Conservation (phyloP, 371 early-diverging fungal genomes). For the Parasitella parasitica region DNA sequence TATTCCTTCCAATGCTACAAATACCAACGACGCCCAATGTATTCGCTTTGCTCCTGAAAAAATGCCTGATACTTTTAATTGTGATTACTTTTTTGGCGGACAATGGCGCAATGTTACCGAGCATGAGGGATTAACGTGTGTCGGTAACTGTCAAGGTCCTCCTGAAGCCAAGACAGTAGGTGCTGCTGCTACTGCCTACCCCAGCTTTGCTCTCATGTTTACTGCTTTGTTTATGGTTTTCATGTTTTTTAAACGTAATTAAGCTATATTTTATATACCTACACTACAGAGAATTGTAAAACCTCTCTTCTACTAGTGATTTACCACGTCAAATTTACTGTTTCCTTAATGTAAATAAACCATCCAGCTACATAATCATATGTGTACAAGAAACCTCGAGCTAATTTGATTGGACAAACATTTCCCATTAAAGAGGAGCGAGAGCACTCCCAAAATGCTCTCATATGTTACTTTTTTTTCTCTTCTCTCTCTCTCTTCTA, state of each 20-base stretch:
- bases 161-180: neutral
- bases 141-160: neutral
- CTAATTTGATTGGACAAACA: no score
- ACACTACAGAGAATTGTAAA: neutral
- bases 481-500: no score
- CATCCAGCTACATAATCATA: no score
- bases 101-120: conserved; percentile 1
- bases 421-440: neutral
- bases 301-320: neutral
- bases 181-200: neutral
- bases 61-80: neutral
- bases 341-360: neutral
- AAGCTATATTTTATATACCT: neutral
- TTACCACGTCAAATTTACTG: neutral
- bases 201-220: neutral
- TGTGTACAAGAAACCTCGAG: no score
- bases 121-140: neutral
- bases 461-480: neutral
- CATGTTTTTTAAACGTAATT: neutral
- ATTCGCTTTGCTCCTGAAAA: neutral
- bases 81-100: conserved; percentile 3
- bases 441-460: neutral
- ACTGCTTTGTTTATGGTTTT: neutral
- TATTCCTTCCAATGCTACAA: conserved; percentile 1
- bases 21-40: neutral